A percentile compares a stretch with the other conserved stretches of the same genome.
These are phyloP conservation scores for Fabrea salina DNA, from an alignment of 169 alveolate genomes.

Conservation along the genomic window DNA sequence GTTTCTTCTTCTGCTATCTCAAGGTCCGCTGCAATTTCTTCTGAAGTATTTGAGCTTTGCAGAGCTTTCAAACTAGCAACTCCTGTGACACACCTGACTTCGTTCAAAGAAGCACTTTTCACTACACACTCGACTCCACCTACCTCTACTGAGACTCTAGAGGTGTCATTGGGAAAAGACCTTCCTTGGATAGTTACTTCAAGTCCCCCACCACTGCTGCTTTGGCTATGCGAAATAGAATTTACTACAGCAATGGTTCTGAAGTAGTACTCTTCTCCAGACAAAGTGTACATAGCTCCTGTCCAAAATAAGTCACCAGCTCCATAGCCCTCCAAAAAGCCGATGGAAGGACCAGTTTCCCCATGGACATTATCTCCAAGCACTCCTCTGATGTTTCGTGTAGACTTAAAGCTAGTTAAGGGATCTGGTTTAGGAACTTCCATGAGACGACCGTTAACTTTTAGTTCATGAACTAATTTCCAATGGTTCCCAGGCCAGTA, in stretches of 20 bases:
- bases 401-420: background rate
- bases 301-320: background rate
- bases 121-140: constrained; percentile 10
- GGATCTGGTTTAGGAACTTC: background rate
- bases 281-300: background rate
- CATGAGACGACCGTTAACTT: background rate
- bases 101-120: background rate
- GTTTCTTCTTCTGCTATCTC: background rate
- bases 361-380: constrained; percentile 25
- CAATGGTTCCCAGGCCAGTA: background rate
- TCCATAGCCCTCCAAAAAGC: background rate
- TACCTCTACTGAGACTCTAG: background rate
- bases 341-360: background rate
- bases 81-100: constrained; percentile 2
- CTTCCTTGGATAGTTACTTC: constrained; percentile 2
- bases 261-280: constrained; percentile 22
- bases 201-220: constrained; percentile 8
- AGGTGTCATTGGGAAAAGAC: background rate
- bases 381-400: background rate
- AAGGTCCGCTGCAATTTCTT: too few species aligned
- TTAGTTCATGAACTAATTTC: background rate
- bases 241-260: constrained; percentile 15
- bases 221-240: background rate
- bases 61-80: background rate
- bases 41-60: background rate